Base-by-base conservation (phyloP, 2,329 filamentous ascomycete genomes). In the Coniosporium tulheliwenetii region DNA sequence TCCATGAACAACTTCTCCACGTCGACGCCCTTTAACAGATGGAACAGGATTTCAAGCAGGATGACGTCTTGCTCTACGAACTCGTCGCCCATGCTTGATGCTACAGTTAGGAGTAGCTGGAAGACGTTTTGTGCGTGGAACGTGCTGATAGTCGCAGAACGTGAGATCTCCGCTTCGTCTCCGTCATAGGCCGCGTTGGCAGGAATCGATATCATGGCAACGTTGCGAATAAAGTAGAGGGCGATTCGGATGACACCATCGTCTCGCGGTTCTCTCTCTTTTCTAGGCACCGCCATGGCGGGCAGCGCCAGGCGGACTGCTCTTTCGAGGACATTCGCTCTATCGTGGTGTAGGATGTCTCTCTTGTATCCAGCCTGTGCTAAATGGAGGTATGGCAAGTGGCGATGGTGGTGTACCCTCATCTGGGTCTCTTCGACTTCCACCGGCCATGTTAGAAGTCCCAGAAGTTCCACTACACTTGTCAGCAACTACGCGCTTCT, bases 101-200 rank as follows among this genome's bases (percentile, higher is more conserved):
- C 82, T 38, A 98, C 67, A 0, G 86, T 93, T 40, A 96, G 66
- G 15, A 98, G 63, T 2, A 93, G 70, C 41, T 85, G 76, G 50
- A 96, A 83, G 15, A 94, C 83, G 57, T 95, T 87, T 59, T 98
- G 91, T 47, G 81, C 79, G 32, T 89, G 77, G 52, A 95, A 94
- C 1, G 84, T 81, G 51, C 93, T 83, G 45, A 96, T 87, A 0
- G 85, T 83, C 8, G 84, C 77, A 2, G 86, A 93, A 44, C 87
- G 76, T 5, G 86, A 93, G 30, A 93, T 79, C 52, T 94, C 85
- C 9, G 83, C 77, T 55, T 94, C 86, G 45, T 95, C 85, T n/a
- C 81, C 84, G 45, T 94, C 84, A 46, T 79, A 81, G 29, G 81
- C 75, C 38, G 85, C 66, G 45, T 79, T 76, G 2, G 75, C 71